Conservation (phyloP, 2,329 filamentous ascomycete species). For the Orbilia ellipsospora region DNA sequence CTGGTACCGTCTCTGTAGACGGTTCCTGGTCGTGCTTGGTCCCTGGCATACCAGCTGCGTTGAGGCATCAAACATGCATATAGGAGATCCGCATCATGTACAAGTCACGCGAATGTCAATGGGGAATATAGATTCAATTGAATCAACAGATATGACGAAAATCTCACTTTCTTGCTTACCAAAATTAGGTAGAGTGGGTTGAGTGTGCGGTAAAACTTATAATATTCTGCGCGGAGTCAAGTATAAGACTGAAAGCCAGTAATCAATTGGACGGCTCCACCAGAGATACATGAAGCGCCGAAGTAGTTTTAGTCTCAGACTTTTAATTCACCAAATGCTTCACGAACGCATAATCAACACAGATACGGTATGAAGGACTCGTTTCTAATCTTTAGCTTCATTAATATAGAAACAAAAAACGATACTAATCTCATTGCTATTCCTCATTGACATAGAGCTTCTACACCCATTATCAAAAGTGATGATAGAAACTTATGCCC, state of each 20-base stretch:
- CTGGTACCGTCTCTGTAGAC: slow-evolving; percentile 12
- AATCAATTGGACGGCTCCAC: neutral
- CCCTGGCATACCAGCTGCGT: slow-evolving; percentile 27
- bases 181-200: too few species aligned
- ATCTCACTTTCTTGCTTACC: too few species aligned
- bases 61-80: slow-evolving; percentile 12
- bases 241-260: neutral
- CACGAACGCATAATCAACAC: too few species aligned
- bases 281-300: neutral
- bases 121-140: too few species aligned
- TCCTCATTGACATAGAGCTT: neutral
- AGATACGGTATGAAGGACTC: neutral
- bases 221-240: neutral
- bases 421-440: too few species aligned
- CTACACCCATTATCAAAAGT: slow-evolving; percentile 32
- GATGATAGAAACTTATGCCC: neutral
- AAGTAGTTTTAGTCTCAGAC: neutral
- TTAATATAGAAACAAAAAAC: too few species aligned
- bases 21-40: slow-evolving; percentile 14
- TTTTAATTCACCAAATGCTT: too few species aligned
- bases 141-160: too few species aligned
- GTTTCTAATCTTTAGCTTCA: neutral
- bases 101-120: too few species aligned
- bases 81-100: too few species aligned
- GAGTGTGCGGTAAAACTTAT: too few species aligned